Evolutionary conservation across 208 protist species (phyloP).

Genomic region (Wallacemonas rigidus): DNA sequence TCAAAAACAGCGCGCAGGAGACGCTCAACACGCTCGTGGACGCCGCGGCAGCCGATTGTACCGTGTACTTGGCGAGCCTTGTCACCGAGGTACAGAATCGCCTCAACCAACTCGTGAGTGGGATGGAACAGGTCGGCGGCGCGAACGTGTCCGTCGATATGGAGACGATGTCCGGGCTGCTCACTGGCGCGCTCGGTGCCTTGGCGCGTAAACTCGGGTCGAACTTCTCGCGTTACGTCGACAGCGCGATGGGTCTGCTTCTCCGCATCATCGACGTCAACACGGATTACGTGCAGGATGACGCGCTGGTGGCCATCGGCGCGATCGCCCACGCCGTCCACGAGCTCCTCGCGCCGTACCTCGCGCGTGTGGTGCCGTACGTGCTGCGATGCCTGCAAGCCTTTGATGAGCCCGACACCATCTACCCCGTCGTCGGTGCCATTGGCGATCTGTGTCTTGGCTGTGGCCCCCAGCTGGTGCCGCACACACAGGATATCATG

Average conservation of each 20-base stretch:
- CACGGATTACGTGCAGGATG: constrained; percentile 88
- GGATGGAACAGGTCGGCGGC: constrained; percentile 26
- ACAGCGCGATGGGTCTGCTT: constrained; percentile 59
- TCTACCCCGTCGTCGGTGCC: constrained; percentile 86
- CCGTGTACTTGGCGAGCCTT: constrained; percentile 58
- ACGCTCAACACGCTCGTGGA: constrained; percentile 93
- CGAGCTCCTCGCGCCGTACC: constrained; percentile 76
- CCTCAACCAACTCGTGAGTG: constrained; percentile 38
- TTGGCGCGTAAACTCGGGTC: constrained; percentile 71
- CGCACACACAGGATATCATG: constrained; percentile 85
- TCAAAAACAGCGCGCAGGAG: constrained; percentile 92
- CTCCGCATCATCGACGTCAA: constrained; percentile 55
- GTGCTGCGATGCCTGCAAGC: constrained; percentile 74
- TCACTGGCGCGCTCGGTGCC: constrained; percentile 85
- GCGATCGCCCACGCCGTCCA: constrained; percentile 87
- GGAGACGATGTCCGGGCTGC: constrained; percentile 77
- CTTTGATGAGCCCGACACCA: constrained; percentile 84
- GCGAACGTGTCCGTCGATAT: constrained; percentile 38
- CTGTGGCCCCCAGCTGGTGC: constrained; percentile 62
- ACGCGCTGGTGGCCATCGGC: constrained; percentile 94
- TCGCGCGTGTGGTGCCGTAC: constrained; percentile 81
- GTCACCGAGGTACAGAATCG: constrained; percentile 77
- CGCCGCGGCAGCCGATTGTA: constrained; percentile 74
- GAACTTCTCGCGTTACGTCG: constrained; percentile 47
- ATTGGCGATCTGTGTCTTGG: constrained; percentile 94